These are phyloP conservation scores for Metarhizium rileyi DNA, from an alignment of 2,329 filamentous ascomycete species.

Conservation along the genomic window DNA sequence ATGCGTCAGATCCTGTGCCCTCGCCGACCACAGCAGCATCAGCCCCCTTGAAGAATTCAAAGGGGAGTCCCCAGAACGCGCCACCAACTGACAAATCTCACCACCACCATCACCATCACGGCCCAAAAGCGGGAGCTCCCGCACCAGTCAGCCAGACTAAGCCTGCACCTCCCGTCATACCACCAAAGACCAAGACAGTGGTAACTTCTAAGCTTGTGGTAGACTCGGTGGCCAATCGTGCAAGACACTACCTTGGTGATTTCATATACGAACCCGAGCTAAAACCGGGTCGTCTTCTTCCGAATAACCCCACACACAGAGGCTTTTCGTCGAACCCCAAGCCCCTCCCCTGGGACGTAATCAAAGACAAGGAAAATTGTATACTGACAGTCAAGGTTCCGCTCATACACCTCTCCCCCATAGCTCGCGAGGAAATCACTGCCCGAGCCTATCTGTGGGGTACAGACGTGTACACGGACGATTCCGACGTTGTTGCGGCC, in stretches of 20 bases:
- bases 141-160: conserved; percentile 16
- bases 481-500: conserved; percentile 86
- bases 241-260: conserved; percentile 74
- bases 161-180: conserved; percentile 21
- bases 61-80: conserved; percentile 33
- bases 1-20: conserved; percentile 35
- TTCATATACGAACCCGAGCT: conserved; percentile 69
- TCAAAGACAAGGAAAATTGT: conserved; percentile 72
- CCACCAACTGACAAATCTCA: conserved; percentile 35
- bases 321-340: conserved; percentile 49
- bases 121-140: conserved; percentile 21
- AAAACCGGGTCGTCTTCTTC: conserved; percentile 38
- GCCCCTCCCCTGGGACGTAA: conserved; percentile 64
- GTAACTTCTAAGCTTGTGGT: conserved; percentile 63
- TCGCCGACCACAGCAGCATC: conserved; percentile 32
- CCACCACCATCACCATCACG: conserved; percentile 37
- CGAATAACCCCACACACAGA: conserved; percentile 27
- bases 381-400: conserved; percentile 84
- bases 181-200: conserved; percentile 54
- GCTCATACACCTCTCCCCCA: conserved; percentile 60
- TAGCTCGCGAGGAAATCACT: conserved; percentile 75
- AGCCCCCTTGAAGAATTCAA: conserved; percentile 38
- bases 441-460: conserved; percentile 77
- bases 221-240: conserved; percentile 58
- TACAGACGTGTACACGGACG: conserved; percentile 89